Base-by-base conservation (phyloP, 306 rosid species). In the Crotalaria pallida region DNA sequence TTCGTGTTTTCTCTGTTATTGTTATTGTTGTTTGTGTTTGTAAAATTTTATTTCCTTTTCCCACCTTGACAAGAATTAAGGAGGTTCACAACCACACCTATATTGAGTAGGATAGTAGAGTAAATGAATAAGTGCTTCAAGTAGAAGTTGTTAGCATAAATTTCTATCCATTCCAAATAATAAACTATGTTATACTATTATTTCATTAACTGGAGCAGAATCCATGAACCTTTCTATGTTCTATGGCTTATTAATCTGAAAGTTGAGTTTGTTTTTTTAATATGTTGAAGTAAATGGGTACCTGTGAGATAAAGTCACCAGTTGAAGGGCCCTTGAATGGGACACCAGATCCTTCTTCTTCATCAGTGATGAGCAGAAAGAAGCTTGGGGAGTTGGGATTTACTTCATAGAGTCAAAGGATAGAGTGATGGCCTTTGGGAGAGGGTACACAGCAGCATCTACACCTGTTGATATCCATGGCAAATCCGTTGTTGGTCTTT, bases 401-500 rank as follows among this genome's bases (percentile, higher is more conserved):
- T 83, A 78, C 79, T 89, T 92, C 83, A 70, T 86, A 3, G 96
- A 92, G 31, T 92, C 98, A 3, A 96, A 92, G 31, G 98, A 92
- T 67, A 58, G 88, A 67, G 74, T 96, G 17, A 82, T 78, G 66
- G 96, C 96, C 7, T 86, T 86, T 10, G 96, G 96, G 1, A 79
- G 88, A 5, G 96, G 92, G 1, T 92, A 89, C 52, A 83, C 76
- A 13, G 74, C 87, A 58, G 98, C 96, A 16, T 89, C 96, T 8
- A 92, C 96, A 7, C 98, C 98, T 1, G 96, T 92, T 67, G 63
- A 89, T 47, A 86, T 92, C 77, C 96, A 59, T 43, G 98, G 96
- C 27, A 88, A 92, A 53, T 92, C 96, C 34, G 89, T 89, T 58
- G 55, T 70, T 43, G 87, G 89, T 84, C 91, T 92, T 64, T 88